phyloP scores from a whole-genome alignment of 345 rosid genomes.

The Sonneratia caseolaris region DNA sequence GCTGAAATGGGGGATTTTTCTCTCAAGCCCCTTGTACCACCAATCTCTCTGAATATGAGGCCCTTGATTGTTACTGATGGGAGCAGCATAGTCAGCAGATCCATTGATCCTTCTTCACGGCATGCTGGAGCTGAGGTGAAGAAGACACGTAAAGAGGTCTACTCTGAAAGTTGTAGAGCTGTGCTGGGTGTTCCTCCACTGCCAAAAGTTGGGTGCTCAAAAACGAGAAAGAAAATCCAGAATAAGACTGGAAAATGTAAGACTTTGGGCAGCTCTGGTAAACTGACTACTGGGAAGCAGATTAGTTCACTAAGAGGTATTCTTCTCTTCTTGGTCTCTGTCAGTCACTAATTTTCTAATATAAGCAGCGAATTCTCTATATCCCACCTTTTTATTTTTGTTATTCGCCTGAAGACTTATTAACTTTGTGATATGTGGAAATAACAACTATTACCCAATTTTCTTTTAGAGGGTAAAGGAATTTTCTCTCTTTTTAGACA shows the following conservation, averaged over 20 bases:
- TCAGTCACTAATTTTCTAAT: not conserved
- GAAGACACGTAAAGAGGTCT: slow-evolving; percentile 22
- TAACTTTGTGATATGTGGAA: no score
- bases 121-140: slow-evolving; percentile 3
- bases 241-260: slow-evolving; percentile 20
- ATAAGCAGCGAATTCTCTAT: not conserved
- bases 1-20: slow-evolving; percentile 37
- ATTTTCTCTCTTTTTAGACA: not conserved
- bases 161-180: slow-evolving; percentile 12
- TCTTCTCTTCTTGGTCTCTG: not conserved
- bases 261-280: slow-evolving; percentile 24
- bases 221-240: slow-evolving; percentile 26
- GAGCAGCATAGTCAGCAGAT: slow-evolving; percentile 35
- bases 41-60: slow-evolving; percentile 27
- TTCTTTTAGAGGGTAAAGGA: not conserved
- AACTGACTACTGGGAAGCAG: slow-evolving; percentile 14
- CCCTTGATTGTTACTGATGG: slow-evolving; percentile 60
- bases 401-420: no score
- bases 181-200: slow-evolving; percentile 38
- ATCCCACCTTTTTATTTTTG: not conserved
- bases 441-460: no score
- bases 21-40: slow-evolving; percentile 33
- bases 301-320: slow-evolving; percentile 25
- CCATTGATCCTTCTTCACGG: slow-evolving; percentile 15
- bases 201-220: slow-evolving; percentile 25